Base-by-base conservation (phyloP, 331 rosid species). In the Phaseolus coccineus region DNA sequence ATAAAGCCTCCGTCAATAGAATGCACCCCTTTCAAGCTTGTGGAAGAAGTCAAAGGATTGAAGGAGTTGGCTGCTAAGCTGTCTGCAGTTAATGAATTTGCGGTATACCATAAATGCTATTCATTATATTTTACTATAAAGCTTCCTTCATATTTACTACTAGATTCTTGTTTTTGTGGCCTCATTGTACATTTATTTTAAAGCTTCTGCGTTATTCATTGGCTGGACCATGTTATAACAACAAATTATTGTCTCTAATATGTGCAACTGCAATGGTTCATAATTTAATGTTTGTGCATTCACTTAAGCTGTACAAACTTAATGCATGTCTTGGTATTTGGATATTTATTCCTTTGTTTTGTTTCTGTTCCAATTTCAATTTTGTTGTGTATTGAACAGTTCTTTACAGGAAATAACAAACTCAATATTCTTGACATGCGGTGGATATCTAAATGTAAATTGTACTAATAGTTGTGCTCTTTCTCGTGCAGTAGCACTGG, bases 21-120 rank as follows among this genome's bases (percentile, higher is more conserved):
- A 69, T 73, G 80, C 73, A 90, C 97, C 14, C 90, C 98, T 40
- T 96, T 90, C 91, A 93, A 88, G 85, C 76, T 93, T 76, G 91
- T 96, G 67, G 94, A 83, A 80, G 94, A 96, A 24, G 92, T 96
- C 88, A 91, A 83, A 71, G 96, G 92, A 77, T 84, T 96, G 87
- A 90, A 91, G 78, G 91, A 90, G 80, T 77, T 96, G 88, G 98
- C 94, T 61, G 83, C 93, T 56, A 93, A 87, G 85, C 85, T 96
- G 82, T 76, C 82, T 6, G 77, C 88, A 10, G 96, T 82, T 28
- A 73, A 87, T 71, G 99, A 96, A 88, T 93, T 96, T 89, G 98
- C 97, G 91, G 99, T 96, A 93, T 78, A 25, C 10, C 81, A 77
- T 74, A 40, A 69, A 40, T 62, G 27, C 30, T 58, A 16, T 30